Evolutionary conservation across 306 rosid species (phyloP).

Genomic region (Dalbergia cultrata): DNA sequence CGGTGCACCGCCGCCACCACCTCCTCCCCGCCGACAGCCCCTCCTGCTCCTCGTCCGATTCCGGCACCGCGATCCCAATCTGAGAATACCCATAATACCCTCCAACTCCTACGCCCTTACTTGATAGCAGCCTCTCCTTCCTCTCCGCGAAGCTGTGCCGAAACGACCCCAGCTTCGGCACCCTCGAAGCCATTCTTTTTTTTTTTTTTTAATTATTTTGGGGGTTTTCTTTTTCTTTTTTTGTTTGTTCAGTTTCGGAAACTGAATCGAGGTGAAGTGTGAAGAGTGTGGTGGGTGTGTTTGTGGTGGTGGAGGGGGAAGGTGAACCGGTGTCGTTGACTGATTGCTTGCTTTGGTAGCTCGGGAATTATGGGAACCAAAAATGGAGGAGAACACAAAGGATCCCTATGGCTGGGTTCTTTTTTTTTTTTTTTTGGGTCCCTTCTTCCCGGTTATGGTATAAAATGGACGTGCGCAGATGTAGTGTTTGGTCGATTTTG

Average conservation of each 20-base stretch:
- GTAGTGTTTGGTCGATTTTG: neutral
- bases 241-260: neutral
- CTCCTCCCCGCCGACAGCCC: slow-evolving; percentile 31
- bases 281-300: neutral
- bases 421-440: no score
- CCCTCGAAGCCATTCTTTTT: slow-evolving; percentile 42
- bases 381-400: neutral
- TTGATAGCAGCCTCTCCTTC: slow-evolving; percentile 70
- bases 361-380: neutral
- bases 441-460: neutral
- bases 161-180: slow-evolving; percentile 76
- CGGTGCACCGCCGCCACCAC: slow-evolving; percentile 54
- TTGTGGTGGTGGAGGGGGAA: neutral
- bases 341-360: neutral
- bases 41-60: slow-evolving; percentile 46
- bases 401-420: neutral
- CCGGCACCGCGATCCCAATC: slow-evolving; percentile 54
- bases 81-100: slow-evolving; percentile 52
- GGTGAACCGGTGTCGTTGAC: neutral
- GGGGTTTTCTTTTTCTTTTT: neutral
- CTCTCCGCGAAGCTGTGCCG: slow-evolving; percentile 70
- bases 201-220: neutral
- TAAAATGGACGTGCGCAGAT: neutral
- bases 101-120: slow-evolving; percentile 54
- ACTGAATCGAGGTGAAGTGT: neutral